Evolutionary conservation across 2,329 filamentous ascomycete species (phyloP), one percentile per base, ranked within the genome.

Genomic region (Xylariales sp.): DNA sequence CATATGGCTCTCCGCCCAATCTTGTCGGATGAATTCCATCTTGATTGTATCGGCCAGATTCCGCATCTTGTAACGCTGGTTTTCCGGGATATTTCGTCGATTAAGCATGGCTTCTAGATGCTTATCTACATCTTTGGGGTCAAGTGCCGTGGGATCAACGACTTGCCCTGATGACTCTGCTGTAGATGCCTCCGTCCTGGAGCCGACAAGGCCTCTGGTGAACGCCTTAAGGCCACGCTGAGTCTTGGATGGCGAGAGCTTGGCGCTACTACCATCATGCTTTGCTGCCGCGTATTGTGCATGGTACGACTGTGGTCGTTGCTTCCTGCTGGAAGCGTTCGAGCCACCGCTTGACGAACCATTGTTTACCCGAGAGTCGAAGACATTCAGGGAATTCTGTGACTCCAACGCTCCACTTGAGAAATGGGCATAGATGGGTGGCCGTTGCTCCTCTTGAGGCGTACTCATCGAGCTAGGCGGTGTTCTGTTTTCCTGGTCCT

Each of bases 61-160:
- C 33, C 91, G 80, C 89, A 98, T 96, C 67, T 94, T 94, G 62
- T 91, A 88, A 42, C 91, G 78, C 72, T 95, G 89, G 49, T 95
- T 86, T 56, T 94, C 87, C 3, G 91, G 90, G 41, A 97, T 95
- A 55, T 97, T 95, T 49, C 91, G 79, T 14, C 90, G 82, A 59
- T 95, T 88, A 63, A 95, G 61, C 63, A 80, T 73, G 3, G 74
- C 78, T 53, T 83, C 78, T 35, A 80, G 70, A 47, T 80, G 75
- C 43, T 63, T 65, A 46, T 77, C 69, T 29, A 81, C 73, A 47
- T 80, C 69, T 51, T 71, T 67, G n/a, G 71, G 68, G n/a, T n/a
- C n/a, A n/a, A n/a, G n/a, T n/a, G n/a, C n/a, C n/a, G n/a, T n/a
- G n/a, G n/a, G n/a, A 42, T 76, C 67, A 21, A 80, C 63, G n/a